Percentiles rank a stretch among this genome's conserved stretches.
Conservation (phyloP, 495 filamentous ascomycete genomes). For the Amphirosellinia nigrospora region DNA sequence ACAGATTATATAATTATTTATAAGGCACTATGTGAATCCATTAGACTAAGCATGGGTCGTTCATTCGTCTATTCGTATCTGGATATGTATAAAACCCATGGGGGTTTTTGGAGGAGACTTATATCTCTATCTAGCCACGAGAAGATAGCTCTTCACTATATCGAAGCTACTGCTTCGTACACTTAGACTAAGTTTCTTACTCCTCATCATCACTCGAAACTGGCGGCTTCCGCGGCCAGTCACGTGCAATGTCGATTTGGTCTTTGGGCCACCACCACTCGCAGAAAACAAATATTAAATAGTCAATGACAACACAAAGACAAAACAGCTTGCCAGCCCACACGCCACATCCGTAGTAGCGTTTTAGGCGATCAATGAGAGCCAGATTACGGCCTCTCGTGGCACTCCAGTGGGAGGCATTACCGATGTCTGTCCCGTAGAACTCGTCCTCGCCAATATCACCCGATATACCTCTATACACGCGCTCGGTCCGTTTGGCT, state of each 20-base stretch:
- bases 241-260: constrained; percentile 83
- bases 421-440: constrained; percentile 74
- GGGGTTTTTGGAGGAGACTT: no score
- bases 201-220: constrained; percentile 34
- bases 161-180: background rate
- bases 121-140: no score
- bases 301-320: constrained; percentile 92
- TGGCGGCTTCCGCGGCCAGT: constrained; percentile 82
- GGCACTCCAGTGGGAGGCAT: constrained; percentile 72
- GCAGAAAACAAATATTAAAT: constrained; percentile 82
- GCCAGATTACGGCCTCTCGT: constrained; percentile 85
- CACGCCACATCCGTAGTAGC: constrained; percentile 99
- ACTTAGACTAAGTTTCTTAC: constrained; percentile 9
- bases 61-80: background rate
- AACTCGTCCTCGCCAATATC: constrained; percentile 84
- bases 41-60: background rate
- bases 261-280: constrained; percentile 86
- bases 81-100: background rate
- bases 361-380: constrained; percentile 89
- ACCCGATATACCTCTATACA: constrained; percentile 90
- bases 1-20: background rate
- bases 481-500: constrained; percentile 87
- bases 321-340: constrained; percentile 99
- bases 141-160: no score
- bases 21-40: background rate